Base-by-base conservation (phyloP, 148 eudicot species). In the Vaccinium corymbosum region DNA sequence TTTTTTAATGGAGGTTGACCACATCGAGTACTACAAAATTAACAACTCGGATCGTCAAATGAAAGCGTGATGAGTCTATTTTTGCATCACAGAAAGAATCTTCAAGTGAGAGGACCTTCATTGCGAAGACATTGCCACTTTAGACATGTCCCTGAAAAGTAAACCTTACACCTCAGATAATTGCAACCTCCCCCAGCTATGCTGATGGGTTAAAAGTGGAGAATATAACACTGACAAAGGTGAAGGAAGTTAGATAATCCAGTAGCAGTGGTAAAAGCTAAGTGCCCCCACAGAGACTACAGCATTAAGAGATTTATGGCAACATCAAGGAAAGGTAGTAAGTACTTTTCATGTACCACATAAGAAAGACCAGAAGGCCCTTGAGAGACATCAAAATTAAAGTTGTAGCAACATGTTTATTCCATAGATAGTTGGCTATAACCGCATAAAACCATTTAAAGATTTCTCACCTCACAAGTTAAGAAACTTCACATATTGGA, bases 281-380 rank as follows among this genome's bases (percentile, higher is more conserved):
- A 66, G 25, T 57, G 71, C 76, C 42, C 76, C 46, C 42, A 22
- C 51, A 82, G 46, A 29, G 49, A 71, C 66, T 48, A 38, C 35
- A 55, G 22, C 35, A 71, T 83, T 70, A 7, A 27, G 64, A 76
- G 81, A 46, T 83, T 86, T 83, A 83, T 80, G 88, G 86, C 83
- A 83, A 81, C 88, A 83, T 86, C 86, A 84, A 51, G 32, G 49
- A 77, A 71, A 82, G 64, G 78, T 15, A 42, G 66, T 70, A 50
- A 78, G 80, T 71, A 85, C 84, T 85, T 86, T 83, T 66, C 46
- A 16, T 76, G 83, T 84, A 84, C 86, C 85, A 84, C 78, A 80
- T 50, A 46, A 48, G 85, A 87, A 87, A 64, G 42, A 59, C 50
- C 68, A 76, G 83, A 16, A 72, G 84, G 80, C 73, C 83, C 86